Percentiles rank a stretch among this genome's conserved stretches.
These are phyloP conservation scores for Colletotrichum plurivorum DNA, from an alignment of 2,329 filamentous ascomycete genomes.

Conservation along the genomic window DNA sequence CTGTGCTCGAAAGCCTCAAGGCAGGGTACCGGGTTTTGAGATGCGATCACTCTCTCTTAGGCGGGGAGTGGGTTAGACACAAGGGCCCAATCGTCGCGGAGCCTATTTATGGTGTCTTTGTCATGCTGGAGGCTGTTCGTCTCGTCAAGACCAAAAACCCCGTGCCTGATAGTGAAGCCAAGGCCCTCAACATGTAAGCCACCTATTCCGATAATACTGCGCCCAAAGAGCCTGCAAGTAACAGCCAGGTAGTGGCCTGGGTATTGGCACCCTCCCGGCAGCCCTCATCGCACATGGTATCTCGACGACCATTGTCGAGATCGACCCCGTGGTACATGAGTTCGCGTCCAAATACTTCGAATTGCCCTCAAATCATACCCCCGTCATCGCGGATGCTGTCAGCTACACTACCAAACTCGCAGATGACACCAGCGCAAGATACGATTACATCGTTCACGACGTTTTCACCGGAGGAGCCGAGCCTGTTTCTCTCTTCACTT, in stretches of 20 bases:
- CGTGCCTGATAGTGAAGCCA: constrained; percentile 75
- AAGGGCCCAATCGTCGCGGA: constrained; percentile 74
- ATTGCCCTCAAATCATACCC: constrained; percentile 81
- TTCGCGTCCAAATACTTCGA: constrained; percentile 88
- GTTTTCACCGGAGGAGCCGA: constrained; percentile 98
- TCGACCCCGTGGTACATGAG: constrained; percentile 89
- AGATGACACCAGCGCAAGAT: constrained; percentile 64
- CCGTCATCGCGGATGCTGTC: constrained; percentile 87
- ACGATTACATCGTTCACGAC: constrained; percentile 96
- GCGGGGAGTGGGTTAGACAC: constrained; percentile 85
- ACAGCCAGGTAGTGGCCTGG: constrained; percentile 76
- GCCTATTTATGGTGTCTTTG: constrained; percentile 96
- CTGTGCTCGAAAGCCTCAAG: constrained; percentile 83
- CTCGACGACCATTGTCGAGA: constrained; percentile 93
- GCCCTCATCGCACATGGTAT: constrained; percentile 91
- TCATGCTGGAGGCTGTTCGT: constrained; percentile 92
- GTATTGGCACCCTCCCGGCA: constrained; percentile 91
- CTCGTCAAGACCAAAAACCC: constrained; percentile 75
- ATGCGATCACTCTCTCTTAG: constrained; percentile 94
- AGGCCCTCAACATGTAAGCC: constrained; percentile 86
- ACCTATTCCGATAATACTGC: not conserved
- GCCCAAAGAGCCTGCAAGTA: constrained; percentile 40
- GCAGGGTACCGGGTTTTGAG: constrained; percentile 85
- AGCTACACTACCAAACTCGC: constrained; percentile 70
- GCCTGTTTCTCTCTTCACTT: constrained; percentile 88